Evolutionary conservation across 2,329 filamentous ascomycete genomes (phyloP), one percentile per base, ranked within the genome.

Genomic region (Arthrobotrys musiformis): DNA sequence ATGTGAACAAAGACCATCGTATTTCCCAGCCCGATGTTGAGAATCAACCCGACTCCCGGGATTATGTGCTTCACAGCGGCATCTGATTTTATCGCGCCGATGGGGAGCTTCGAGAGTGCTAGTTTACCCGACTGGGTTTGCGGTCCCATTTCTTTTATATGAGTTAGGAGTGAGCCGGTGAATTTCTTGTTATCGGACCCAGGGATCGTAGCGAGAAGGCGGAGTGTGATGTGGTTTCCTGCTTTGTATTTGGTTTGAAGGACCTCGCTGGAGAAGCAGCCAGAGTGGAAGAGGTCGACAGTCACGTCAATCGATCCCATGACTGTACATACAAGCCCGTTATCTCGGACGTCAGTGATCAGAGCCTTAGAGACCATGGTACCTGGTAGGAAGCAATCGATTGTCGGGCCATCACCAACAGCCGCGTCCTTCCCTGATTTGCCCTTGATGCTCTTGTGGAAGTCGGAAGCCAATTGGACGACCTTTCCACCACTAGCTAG

Each of bases 1-100:
- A 99, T 96, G 83, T 99, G 95, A 22, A 96, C 93, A 81, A 97
- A 99, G 8, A 93, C 93, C n/a, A 89, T 86, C 1, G 94, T 86
- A 30, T 90, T 88, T 44, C 88, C 86, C 4, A 91, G 84, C 1
- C 90, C 90, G 26, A 94, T 84, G 79, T 92, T 89, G 15, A 94
- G 87, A 81, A 96, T 97, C 1, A 97, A 86, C 64, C 95, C 96
- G 76, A 94, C 88, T 2, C 90, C 90, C 4, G 90, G 86, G 79
- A 96, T 92, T 1, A 97, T 93, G 79, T 91, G 91, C 64, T 90
- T 88, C 6, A 99, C 90, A 40, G 89, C 93, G 70, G 92, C 93
- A 79, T 91, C 88, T 54, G 94, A 90, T 26, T 97, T 85, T 50
- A 92, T 88, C 0, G 91, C 89, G 2, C 94, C 97, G 33, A 93